phyloP scores from a whole-genome alignment of 495 filamentous ascomycete species.

The Hypoxylon subgilvum region DNA sequence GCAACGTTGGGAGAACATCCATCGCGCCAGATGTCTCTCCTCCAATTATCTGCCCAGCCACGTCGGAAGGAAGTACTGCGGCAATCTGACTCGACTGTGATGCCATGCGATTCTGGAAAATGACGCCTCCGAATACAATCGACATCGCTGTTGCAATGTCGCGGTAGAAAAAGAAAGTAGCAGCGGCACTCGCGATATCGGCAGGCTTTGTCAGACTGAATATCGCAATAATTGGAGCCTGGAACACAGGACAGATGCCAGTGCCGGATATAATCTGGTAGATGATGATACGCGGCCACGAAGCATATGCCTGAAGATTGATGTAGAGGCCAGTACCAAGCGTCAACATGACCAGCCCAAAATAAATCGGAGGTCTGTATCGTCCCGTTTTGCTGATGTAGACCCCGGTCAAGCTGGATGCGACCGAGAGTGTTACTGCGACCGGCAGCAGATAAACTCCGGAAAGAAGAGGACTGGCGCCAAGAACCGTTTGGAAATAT shows the following conservation, averaged over 20 bases:
- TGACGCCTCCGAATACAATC: slow-evolving; percentile 71
- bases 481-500: slow-evolving; percentile 79
- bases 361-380: slow-evolving; percentile 60
- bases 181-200: slow-evolving; percentile 71
- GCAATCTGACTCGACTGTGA: too few species aligned
- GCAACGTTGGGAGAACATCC: too few species aligned
- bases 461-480: slow-evolving; percentile 72
- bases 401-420: slow-evolving; percentile 68
- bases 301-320: slow-evolving; percentile 55
- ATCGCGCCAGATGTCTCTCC: too few species aligned
- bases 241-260: slow-evolving; percentile 72
- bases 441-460: slow-evolving; percentile 82
- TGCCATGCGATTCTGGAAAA: slow-evolving; percentile 76
- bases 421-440: slow-evolving; percentile 70
- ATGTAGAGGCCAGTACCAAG: slow-evolving; percentile 71
- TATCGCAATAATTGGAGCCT: slow-evolving; percentile 78
- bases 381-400: slow-evolving; percentile 76
- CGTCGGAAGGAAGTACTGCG: too few species aligned
- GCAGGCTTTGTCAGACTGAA: slow-evolving; percentile 67
- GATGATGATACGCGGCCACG: slow-evolving; percentile 65
- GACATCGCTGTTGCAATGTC: slow-evolving; percentile 68
- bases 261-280: slow-evolving; percentile 71
- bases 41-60: too few species aligned
- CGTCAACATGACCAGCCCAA: slow-evolving; percentile 62
- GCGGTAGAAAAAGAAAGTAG: slow-evolving; percentile 68